Evolutionary conservation across 768 basidiomycete species (phyloP).

Genomic region (Asterophora lycoperdoides): DNA sequence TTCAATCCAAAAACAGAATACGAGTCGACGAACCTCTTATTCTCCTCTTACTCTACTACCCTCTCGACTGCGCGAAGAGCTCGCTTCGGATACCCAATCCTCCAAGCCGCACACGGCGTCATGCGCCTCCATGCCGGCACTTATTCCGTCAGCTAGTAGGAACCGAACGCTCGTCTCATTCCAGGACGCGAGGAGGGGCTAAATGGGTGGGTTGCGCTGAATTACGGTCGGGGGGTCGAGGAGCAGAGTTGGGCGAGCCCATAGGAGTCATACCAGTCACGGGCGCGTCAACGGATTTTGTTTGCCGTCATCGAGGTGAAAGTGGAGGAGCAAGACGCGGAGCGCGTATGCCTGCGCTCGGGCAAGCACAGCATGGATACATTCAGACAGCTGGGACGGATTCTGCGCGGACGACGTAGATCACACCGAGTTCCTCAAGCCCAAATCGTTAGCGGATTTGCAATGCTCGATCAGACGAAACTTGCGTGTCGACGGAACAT

Average conservation of each 20-base stretch:
- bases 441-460: no score
- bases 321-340: background rate
- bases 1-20: no score
- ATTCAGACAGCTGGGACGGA: background rate
- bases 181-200: constrained; percentile 10
- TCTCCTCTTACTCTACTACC: no score
- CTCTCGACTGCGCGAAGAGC: constrained; percentile 9
- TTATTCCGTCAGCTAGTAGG: constrained; percentile 5
- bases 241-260: constrained; percentile 12
- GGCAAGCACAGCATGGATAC: background rate
- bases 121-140: background rate
- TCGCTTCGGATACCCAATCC: background rate
- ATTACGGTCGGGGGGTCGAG: constrained; percentile 6
- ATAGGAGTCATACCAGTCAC: constrained; percentile 1
- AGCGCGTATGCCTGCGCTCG: constrained; percentile 10
- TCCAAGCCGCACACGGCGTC: constrained; percentile 2
- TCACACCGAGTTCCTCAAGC: no score
- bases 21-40: no score
- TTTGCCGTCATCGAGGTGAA: constrained; percentile 4
- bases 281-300: constrained; percentile 2
- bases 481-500: no score
- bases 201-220: constrained; percentile 12
- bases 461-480: no score
- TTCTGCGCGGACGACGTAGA: no score
- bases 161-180: constrained; percentile 6